These are phyloP conservation scores for Ophiostoma pallidulum DNA, from an alignment of 2,329 filamentous ascomycete species.

Conservation along the genomic window DNA sequence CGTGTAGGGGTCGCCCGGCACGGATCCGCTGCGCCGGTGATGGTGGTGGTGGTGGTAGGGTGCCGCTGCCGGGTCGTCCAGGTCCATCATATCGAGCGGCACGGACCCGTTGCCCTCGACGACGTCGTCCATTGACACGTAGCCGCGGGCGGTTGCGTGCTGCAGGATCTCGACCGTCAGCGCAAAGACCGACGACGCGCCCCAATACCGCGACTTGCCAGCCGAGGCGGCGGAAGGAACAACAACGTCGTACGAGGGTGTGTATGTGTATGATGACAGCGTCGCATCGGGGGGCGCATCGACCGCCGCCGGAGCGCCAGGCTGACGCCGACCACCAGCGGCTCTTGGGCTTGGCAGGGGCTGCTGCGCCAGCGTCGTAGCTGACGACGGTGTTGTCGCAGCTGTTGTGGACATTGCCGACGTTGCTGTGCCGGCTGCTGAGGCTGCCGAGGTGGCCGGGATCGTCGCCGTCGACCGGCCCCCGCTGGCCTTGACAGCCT, in stretches of 20 bases:
- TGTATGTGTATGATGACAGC: no score
- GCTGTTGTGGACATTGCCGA: background rate
- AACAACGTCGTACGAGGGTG: slow-evolving; percentile 12
- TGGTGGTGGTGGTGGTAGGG: background rate
- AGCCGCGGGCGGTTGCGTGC: slow-evolving; percentile 8
- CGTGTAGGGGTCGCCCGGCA: background rate
- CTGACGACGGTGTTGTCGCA: background rate
- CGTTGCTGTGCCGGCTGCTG: background rate
- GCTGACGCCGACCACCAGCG: background rate
- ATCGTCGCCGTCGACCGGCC: background rate
- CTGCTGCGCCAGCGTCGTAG: background rate
- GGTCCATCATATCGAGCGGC: background rate
- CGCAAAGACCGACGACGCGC: slow-evolving; percentile 14
- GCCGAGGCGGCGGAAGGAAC: slow-evolving; percentile 5
- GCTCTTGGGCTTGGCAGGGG: no score
- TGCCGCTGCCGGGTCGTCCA: background rate
- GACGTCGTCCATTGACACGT: slow-evolving; percentile 1
- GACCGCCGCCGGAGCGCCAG: background rate
- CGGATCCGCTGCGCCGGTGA: no score
- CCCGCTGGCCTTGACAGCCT: slow-evolving; percentile 9
- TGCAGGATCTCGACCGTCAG: slow-evolving; percentile 15
- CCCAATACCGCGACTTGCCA: slow-evolving; percentile 14
- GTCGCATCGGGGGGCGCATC: background rate
- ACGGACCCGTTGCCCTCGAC: background rate
- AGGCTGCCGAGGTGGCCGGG: background rate